Base-by-base conservation (phyloP, 1,284 basidiomycete genomes). In the Microbotryomycetes sp. region DNA sequence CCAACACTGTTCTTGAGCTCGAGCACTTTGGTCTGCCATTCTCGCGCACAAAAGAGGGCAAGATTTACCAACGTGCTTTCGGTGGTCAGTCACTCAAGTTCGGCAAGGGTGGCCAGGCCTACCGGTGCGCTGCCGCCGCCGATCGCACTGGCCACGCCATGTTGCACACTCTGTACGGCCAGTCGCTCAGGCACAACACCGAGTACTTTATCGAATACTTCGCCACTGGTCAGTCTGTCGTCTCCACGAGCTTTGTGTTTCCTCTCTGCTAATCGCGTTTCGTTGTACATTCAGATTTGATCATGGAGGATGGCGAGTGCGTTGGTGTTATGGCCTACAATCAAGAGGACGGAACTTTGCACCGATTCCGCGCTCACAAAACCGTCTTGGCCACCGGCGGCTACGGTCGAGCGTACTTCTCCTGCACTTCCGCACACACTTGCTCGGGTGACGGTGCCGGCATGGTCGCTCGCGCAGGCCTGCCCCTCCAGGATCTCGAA, bases 151-250 rank as follows among this genome's bases (percentile, higher is more conserved):
- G 96, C 26, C 96, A 99, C 75, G 96, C 96, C 48, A 86, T 99
- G 75, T 85, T 99, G 58, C 96, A 98, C 82, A 96, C 93, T 18
- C 89, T 99, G 62, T 73, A 73, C 61, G 96, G 96, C 72, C 96
- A 98, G 81, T 98, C 96, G 65, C 85, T 98, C 66, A 88, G 92
- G 67, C 96, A 99, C 82, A 88, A 98, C 82, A 98, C 96, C 76
- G 96, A 97, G 79, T 99, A 97, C 80, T 98, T 99, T 81, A 97
- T 99, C 78, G 96, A 99, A 78, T 99, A 93, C 80, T 98, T 99
- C 77, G 96, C 94, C 21, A 84, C 66, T 47, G 60, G 60, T 65
- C 29, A 30, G 52, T 46, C 30, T 24, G 15, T 6, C 27, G 54
- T 27, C 27, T 18, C 21, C 29, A 15, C 21, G 35, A 54, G 30